Evolutionary conservation across 2,329 filamentous ascomycete species (phyloP).

Genomic region (Diaporthe capsici): DNA sequence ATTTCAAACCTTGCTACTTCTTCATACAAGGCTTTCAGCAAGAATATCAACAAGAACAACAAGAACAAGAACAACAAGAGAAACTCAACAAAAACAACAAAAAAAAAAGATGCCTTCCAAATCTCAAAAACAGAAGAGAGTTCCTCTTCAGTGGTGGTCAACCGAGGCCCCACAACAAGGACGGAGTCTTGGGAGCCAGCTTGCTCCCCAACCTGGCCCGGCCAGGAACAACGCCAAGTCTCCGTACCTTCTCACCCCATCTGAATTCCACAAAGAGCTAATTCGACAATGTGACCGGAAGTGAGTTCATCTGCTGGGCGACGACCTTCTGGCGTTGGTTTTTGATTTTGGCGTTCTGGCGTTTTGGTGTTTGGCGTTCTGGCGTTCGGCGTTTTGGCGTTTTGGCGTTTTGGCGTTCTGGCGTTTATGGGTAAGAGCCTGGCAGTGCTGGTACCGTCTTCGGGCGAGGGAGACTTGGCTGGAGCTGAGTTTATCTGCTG

Average conservation of each 20-base stretch:
- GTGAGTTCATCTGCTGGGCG: too few species aligned
- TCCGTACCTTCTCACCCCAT: background rate
- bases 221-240: background rate
- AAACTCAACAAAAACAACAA: background rate
- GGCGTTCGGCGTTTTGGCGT: too few species aligned
- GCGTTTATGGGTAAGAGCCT: too few species aligned
- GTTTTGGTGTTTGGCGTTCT: too few species aligned
- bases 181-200: background rate
- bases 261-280: background rate
- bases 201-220: background rate
- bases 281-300: background rate
- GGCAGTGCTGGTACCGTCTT: too few species aligned
- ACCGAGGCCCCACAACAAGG: slow-evolving; percentile 4
- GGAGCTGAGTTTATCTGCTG: too few species aligned
- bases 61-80: background rate
- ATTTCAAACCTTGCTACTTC: background rate
- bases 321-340: too few species aligned
- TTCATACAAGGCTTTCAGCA: background rate
- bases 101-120: background rate
- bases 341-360: too few species aligned
- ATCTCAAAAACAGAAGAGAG: slow-evolving; percentile 3
- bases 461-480: too few species aligned
- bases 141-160: slow-evolving; percentile 3
- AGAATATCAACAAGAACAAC: too few species aligned
- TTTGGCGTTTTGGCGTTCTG: too few species aligned